Conservation (phyloP, 2,329 filamentous ascomycete genomes). For the Blastomyces percursus region DNA sequence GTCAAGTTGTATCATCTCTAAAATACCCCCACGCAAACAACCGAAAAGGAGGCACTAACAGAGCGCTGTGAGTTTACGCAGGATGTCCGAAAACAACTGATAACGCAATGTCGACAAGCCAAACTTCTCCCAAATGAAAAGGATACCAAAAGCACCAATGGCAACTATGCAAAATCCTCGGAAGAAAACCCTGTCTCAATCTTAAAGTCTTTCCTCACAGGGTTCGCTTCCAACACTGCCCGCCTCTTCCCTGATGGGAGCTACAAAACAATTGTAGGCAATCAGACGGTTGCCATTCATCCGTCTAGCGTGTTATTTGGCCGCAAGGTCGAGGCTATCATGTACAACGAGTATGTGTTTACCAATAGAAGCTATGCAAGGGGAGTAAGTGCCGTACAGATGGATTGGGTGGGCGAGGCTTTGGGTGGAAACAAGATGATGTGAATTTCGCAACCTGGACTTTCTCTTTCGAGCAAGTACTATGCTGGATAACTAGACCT, state of each 20-base stretch:
- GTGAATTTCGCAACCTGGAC: neutral
- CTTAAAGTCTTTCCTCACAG: conserved; percentile 47
- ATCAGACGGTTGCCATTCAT: conserved; percentile 53
- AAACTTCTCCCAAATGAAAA: conserved; percentile 30
- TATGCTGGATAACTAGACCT: neutral
- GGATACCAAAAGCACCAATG: conserved; percentile 12
- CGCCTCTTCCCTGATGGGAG: conserved; percentile 49
- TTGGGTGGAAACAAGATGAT: conserved; percentile 17
- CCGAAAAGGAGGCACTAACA: neutral
- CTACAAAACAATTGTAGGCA: conserved; percentile 51
- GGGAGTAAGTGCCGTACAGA: conserved; percentile 51
- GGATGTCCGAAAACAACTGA: conserved; percentile 54
- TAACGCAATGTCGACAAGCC: conserved; percentile 42
- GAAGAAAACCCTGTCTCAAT: conserved; percentile 39
- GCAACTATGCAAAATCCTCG: conserved; percentile 1
- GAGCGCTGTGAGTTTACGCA: conserved; percentile 12
- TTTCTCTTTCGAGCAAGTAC: no score
- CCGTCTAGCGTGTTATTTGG: conserved; percentile 51
- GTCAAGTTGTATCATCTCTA: neutral
- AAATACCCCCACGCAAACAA: no score
- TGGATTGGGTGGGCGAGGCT: conserved; percentile 51
- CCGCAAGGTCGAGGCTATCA: conserved; percentile 50
- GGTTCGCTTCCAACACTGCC: conserved; percentile 51
- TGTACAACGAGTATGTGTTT: conserved; percentile 57
- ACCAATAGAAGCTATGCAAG: conserved; percentile 54